Evolutionary conservation across 352 stramenopile species (phyloP).

Genomic region (Phytophthora pinifolia): DNA sequence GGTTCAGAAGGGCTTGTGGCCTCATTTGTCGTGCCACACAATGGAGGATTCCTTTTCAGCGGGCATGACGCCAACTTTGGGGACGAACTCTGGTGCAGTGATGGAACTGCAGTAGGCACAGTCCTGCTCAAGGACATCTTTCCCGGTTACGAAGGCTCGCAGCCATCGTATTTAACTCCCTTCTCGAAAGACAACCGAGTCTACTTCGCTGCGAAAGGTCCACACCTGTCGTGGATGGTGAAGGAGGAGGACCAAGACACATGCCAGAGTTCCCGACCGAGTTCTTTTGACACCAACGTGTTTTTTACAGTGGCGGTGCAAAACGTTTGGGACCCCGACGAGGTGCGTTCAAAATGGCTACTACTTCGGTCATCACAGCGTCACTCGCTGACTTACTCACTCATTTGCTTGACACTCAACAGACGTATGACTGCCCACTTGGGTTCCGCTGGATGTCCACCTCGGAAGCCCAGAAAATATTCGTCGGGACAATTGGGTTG

Average conservation of each 20-base stretch:
- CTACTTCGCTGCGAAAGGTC: constrained; percentile 82
- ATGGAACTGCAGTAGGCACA: constrained; percentile 67
- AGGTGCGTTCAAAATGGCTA: constrained; percentile 26
- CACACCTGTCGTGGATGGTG: constrained; percentile 68
- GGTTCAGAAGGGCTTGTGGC: constrained; percentile 4
- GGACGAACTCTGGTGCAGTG: constrained; percentile 78
- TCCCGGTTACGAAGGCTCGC: constrained; percentile 31
- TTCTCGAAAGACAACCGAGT: constrained; percentile 64
- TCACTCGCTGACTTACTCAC: background rate
- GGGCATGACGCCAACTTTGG: constrained; percentile 21
- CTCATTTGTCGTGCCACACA: constrained; percentile 26
- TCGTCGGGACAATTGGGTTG: constrained; percentile 35
- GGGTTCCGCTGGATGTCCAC: constrained; percentile 87
- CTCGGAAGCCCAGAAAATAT: constrained; percentile 49
- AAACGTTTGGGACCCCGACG: constrained; percentile 59
- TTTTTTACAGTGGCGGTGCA: constrained; percentile 70
- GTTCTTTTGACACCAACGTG: constrained; percentile 49
- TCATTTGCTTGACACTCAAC: background rate
- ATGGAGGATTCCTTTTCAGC: constrained; percentile 36
- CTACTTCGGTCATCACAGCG: too few relatives aligned
- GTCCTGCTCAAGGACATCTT: constrained; percentile 67
- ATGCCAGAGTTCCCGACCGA: constrained; percentile 74
- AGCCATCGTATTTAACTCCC: constrained; percentile 35
- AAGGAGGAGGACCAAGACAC: constrained; percentile 41
- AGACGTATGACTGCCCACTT: constrained; percentile 85